Percentiles rank a stretch among this genome's conserved stretches.
Evolutionary conservation across 345 rosid genomes (phyloP).

Genomic region (Atalantia buxifolia): DNA sequence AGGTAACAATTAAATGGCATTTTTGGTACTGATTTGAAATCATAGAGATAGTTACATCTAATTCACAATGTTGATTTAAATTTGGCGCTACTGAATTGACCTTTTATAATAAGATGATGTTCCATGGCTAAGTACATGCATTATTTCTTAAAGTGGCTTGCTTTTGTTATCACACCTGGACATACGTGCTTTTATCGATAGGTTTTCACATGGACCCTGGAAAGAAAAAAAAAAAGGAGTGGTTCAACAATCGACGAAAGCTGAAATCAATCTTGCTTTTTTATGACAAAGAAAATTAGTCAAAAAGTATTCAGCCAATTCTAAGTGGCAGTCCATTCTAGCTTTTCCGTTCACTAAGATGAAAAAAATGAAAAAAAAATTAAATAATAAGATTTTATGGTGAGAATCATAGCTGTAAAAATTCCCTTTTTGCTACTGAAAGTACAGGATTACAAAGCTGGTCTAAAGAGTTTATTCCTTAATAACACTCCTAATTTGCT

Average conservation of each 20-base stretch:
- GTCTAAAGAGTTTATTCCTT: background rate
- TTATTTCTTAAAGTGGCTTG: conserved; percentile 27
- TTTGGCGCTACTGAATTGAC: background rate
- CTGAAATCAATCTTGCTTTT: background rate
- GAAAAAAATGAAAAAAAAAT: background rate
- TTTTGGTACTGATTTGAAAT: background rate
- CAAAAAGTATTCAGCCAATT: conserved; percentile 7
- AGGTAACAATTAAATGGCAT: background rate
- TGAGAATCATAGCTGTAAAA: conserved; percentile 13
- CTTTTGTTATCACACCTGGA: conserved; percentile 2
- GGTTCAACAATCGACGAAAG: background rate
- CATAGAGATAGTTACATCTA: background rate
- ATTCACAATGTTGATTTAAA: conserved; percentile 14
- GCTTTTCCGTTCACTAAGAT: background rate
- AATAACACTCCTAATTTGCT: background rate
- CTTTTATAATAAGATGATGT: conserved; percentile 12
- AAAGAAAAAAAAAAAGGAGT: background rate
- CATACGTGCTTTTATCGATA: background rate
- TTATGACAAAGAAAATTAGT: background rate
- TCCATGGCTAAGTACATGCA: conserved; percentile 13
- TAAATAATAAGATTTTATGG: background rate
- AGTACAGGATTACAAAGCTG: background rate
- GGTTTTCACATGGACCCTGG: background rate
- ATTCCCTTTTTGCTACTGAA: background rate
- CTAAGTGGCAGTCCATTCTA: conserved; percentile 17